A percentile compares a stretch with the other conserved stretches of the same genome.
Evolutionary conservation across 2,329 filamentous ascomycete species (phyloP).

Genomic region (Polychaeton citri): DNA sequence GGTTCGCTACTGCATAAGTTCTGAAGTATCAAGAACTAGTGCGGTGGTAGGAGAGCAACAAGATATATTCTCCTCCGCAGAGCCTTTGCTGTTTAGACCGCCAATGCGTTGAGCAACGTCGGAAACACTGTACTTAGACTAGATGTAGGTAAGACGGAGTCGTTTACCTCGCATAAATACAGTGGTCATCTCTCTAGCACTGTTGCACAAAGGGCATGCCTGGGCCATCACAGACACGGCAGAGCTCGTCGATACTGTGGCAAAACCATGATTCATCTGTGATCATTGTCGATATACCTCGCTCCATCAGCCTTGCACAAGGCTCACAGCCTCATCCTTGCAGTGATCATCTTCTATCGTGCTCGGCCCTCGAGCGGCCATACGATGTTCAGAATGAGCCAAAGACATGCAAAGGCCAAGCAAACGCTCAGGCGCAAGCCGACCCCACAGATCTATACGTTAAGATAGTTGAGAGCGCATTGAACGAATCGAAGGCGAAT

Average conservation of each 20-base stretch:
- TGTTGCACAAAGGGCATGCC: too few species aligned
- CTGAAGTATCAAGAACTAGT: too few species aligned
- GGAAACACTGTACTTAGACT: too few species aligned
- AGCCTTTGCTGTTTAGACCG: too few species aligned
- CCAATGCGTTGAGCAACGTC: too few species aligned
- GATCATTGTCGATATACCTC: slow-evolving; percentile 54
- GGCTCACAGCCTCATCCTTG: slow-evolving; percentile 27
- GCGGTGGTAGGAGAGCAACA: too few species aligned
- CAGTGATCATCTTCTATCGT: slow-evolving; percentile 33
- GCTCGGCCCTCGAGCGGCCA: slow-evolving; percentile 30
- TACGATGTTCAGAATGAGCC: slow-evolving; percentile 43
- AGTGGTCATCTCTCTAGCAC: too few species aligned
- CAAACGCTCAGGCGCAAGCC: slow-evolving; percentile 24
- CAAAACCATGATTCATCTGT: slow-evolving; percentile 37
- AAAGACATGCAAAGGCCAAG: slow-evolving; percentile 32
- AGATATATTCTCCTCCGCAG: too few species aligned
- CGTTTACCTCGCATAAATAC: too few species aligned
- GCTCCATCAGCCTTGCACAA: slow-evolving; percentile 56
- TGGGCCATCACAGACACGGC: too few species aligned
- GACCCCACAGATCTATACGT: slow-evolving; percentile 21
- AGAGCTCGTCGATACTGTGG: slow-evolving; percentile 40
- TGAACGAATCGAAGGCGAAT: slow-evolving; percentile 18
- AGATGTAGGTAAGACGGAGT: too few species aligned
- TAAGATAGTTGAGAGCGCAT: slow-evolving; percentile 25
- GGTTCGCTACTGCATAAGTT: too few species aligned